A percentile compares a stretch with the other conserved stretches of the same genome.
Conservation (phyloP, 495 filamentous ascomycete genomes). For the Hyaloscypha hepaticicola region DNA sequence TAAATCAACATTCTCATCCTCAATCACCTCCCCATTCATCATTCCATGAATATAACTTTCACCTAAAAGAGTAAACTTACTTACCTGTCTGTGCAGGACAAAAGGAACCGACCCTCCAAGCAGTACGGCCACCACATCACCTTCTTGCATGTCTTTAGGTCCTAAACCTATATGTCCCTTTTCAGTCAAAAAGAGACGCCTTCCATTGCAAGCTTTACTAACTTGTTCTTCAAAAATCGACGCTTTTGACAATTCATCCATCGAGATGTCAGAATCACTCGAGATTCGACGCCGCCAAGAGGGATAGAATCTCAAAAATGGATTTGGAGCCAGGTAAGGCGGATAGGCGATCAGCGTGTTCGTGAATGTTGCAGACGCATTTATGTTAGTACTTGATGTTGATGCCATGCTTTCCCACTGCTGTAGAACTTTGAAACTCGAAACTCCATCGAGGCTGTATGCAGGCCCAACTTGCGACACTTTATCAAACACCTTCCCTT, state of each 20-base stretch:
- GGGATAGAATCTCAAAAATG: neutral
- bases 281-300: neutral
- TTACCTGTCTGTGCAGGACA: neutral
- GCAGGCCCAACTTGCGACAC: no score
- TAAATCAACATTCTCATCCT: no score
- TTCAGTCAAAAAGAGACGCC: neutral
- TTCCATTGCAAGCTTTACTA: slow-evolving; percentile 2
- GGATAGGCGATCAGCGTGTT: no score
- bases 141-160: neutral
- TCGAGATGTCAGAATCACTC: neutral
- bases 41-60: no score
- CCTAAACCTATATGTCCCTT: slow-evolving; percentile 7
- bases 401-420: no score
- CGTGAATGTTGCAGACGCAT: no score
- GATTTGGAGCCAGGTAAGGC: no score
- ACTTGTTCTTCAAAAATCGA: slow-evolving; percentile 1
- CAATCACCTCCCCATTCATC: no score
- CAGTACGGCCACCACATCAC: neutral
- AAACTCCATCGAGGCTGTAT: no score
- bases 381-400: no score
- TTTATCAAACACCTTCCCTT: no score
- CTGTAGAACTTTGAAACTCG: no score
- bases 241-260: neutral
- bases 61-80: neutral
- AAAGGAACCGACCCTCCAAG: slow-evolving; percentile 1